Evolutionary conservation across 2,329 filamentous ascomycete genomes (phyloP), one percentile per base, ranked within the genome.

Genomic region (Penicillium sp.): DNA sequence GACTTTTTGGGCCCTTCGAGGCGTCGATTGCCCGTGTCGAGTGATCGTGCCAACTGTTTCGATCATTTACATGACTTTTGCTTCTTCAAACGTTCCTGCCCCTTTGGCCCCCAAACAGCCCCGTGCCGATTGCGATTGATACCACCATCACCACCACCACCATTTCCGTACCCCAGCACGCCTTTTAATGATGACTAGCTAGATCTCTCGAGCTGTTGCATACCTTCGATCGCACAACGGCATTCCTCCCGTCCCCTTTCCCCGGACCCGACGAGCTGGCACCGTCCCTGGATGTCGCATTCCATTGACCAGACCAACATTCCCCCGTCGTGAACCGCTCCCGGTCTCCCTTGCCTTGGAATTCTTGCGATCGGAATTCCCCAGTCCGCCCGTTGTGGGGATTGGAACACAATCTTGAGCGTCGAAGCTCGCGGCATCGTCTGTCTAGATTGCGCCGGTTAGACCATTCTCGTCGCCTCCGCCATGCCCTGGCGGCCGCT

Each of bases 401-500:
- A 63, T 54, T 64, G 60, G 59, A 64, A 67, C 58, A 47, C 59
- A 61, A 55, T 52, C 57, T 16, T 14, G 33, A 51, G 36, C 24
- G 49, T 19, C 36, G 19, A 40, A 70, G 66, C 49, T 50, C 10
- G 39, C 55, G 51, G 35, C 46, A 44, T 60, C 39, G 33, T 53
- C 24, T 18, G 19, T 55, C 27, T 47, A 43, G 44, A 47, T 58
- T 55, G 57, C 56, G 27, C 47, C 41, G 40, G 35, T n/a, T 33
- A 31, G 19, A 54, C 44, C 50, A 52, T 41, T 41, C 33, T 50
- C 35, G 58, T 63, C 64, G 60, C 63, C 64, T 62, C 71, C 73
- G 73, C 69, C 78, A 96, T 96, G 93, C 91, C 93, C 85, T 99
- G 95, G 95, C 89, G 91, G 85, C 94, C 95, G 72, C 86, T 99